Conservation (phyloP, 2,329 filamentous ascomycete species). For the Claviceps digitariae region DNA sequence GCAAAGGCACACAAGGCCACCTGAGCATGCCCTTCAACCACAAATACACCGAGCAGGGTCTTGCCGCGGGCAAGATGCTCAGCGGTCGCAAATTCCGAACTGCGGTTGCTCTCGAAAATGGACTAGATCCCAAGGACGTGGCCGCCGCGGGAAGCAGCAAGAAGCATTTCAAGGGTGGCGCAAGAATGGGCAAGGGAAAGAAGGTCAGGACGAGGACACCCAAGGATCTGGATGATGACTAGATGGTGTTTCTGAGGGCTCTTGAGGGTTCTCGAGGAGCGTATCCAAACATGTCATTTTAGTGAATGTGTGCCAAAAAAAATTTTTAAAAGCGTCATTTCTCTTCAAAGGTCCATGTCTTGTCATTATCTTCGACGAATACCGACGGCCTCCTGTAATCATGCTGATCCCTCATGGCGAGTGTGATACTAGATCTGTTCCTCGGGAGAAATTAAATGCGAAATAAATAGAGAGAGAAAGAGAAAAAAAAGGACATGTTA, state of each 20-base stretch:
- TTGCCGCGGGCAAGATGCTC: conserved; percentile 44
- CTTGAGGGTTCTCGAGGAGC: neutral
- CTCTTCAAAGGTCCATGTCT: too few species aligned
- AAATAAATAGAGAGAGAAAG: too few species aligned
- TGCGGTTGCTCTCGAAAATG: conserved; percentile 72
- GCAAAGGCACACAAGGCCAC: conserved; percentile 49
- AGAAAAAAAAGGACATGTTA: too few species aligned
- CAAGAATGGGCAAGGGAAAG: conserved; percentile 44
- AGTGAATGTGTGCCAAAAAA: neutral
- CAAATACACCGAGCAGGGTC: conserved; percentile 74
- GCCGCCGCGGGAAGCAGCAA: conserved; percentile 51
- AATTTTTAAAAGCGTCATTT: too few species aligned
- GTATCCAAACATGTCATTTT: too few species aligned
- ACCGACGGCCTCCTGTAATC: too few species aligned
- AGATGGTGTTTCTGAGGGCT: neutral
- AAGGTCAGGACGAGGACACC: conserved; percentile 10
- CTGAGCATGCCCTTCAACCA: conserved; percentile 74
- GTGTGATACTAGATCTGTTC: too few species aligned
- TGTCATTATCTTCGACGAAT: too few species aligned
- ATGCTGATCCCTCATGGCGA: too few species aligned
- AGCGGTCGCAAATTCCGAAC: conserved; percentile 72
- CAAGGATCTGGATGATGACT: conserved; percentile 6
- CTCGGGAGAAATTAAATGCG: too few species aligned
- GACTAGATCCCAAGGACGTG: conserved; percentile 70
- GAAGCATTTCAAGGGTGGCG: conserved; percentile 86